These are phyloP conservation scores for Cruciata laevipes DNA, from an alignment of 257 asterid genomes.

Conservation along the genomic window DNA sequence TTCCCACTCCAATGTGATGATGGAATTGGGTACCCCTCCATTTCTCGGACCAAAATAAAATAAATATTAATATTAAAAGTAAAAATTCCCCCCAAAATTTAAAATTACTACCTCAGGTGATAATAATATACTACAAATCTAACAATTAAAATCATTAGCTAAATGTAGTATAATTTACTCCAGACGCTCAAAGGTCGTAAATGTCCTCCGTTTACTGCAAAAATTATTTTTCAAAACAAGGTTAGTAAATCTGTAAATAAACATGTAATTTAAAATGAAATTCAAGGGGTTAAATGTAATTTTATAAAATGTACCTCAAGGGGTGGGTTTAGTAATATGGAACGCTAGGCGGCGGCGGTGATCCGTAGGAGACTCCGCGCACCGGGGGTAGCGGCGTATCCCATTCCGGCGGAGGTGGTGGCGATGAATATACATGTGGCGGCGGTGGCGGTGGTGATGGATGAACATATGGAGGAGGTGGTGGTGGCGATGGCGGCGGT, in stretches of 20 bases:
- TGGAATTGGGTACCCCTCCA: conserved; percentile 10
- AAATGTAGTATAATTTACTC: background rate
- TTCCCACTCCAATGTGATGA: background rate
- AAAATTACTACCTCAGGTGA: conserved; percentile 10
- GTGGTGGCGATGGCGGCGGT: conserved; percentile 31
- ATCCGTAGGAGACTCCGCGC: conserved; percentile 30
- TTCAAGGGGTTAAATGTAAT: conserved; percentile 6
- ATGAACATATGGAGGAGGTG: conserved; percentile 24
- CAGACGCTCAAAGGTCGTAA: conserved; percentile 9
- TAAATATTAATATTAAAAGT: background rate
- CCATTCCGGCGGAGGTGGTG: conserved; percentile 17
- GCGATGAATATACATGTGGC: conserved; percentile 19
- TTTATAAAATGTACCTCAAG: conserved; percentile 23
- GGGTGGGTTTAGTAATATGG: conserved; percentile 27
- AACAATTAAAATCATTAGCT: conserved; percentile 11
- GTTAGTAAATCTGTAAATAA: background rate
- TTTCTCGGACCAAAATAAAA: background rate
- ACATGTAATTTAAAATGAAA: background rate
- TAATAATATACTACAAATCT: conserved; percentile 1
- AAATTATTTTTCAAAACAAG: too few relatives aligned
- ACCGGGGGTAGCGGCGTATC: conserved; percentile 31
- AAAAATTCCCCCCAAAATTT: conserved; percentile 13
- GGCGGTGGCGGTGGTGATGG: conserved; percentile 40
- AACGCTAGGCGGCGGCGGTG: conserved; percentile 44
- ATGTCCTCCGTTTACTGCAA: conserved; percentile 7